phyloP scores from a whole-genome alignment of 2,329 filamentous ascomycete species.

The Aspergillus pseudoterreus region DNA sequence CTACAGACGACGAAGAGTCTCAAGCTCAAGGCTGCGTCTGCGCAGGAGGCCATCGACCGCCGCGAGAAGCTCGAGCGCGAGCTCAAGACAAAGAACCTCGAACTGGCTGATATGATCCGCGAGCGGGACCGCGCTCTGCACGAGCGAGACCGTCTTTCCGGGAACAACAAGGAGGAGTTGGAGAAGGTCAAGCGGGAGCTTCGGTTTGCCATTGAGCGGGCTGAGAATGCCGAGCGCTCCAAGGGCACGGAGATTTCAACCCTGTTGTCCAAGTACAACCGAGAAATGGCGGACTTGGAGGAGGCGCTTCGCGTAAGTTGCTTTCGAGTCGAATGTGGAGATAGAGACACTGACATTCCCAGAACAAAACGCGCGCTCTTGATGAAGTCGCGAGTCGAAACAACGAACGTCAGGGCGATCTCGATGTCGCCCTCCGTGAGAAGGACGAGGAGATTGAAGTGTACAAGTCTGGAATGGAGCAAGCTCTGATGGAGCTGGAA shows the following conservation, averaged over 20 bases:
- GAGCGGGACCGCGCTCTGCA: slow-evolving; percentile 91
- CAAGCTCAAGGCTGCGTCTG: slow-evolving; percentile 93
- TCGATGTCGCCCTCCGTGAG: slow-evolving; percentile 79
- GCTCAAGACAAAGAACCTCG: slow-evolving; percentile 99
- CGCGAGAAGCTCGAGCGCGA: slow-evolving; percentile 95
- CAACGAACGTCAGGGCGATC: slow-evolving; percentile 76
- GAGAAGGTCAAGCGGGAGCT: slow-evolving; percentile 94
- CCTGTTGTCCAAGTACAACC: slow-evolving; percentile 92
- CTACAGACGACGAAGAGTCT: slow-evolving; percentile 95
- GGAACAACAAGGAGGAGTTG: slow-evolving; percentile 85
- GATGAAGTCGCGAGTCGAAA: slow-evolving; percentile 78
- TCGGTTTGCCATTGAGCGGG: slow-evolving; percentile 83
- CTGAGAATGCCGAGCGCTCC: slow-evolving; percentile 84
- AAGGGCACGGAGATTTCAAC: slow-evolving; percentile 95
- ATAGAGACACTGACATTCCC: slow-evolving; percentile 20
- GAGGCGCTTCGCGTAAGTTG: slow-evolving; percentile 65
- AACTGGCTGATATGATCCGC: slow-evolving; percentile 96
- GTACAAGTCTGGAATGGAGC: slow-evolving; percentile 97
- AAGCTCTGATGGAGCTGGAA: slow-evolving; percentile 87
- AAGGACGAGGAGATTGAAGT: slow-evolving; percentile 98
- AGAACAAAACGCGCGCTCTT: slow-evolving; percentile 80
- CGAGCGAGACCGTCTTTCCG: slow-evolving; percentile 82
- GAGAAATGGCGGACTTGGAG: slow-evolving; percentile 94
- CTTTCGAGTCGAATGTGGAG: neutral
- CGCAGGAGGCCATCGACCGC: slow-evolving; percentile 91